Conservation (phyloP, 1,284 basidiomycete genomes). For the Trichosporon ovoides region DNA sequence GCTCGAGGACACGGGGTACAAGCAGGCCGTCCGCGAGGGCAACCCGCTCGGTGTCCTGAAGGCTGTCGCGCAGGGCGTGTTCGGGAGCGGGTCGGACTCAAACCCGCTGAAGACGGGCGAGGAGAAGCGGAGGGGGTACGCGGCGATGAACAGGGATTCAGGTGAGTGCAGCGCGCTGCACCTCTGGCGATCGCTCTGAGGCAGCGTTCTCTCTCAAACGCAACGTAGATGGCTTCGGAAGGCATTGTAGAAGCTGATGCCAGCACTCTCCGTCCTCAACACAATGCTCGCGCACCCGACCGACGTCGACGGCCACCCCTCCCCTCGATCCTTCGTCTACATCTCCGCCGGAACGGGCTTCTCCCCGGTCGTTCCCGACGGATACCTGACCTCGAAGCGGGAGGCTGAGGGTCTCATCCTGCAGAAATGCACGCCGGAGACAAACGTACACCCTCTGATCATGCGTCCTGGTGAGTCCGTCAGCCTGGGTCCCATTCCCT, state of each 20-base stretch:
- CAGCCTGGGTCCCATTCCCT: neutral
- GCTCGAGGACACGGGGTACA: constrained; percentile 77
- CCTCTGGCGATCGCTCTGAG: too few species aligned
- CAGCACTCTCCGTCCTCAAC: constrained; percentile 69
- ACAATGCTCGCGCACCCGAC: constrained; percentile 54
- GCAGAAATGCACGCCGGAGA: neutral
- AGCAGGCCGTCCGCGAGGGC: constrained; percentile 60
- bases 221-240: constrained; percentile 4
- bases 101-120: constrained; percentile 61
- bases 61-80: constrained; percentile 46
- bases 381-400: constrained; percentile 85
- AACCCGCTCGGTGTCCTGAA: constrained; percentile 57
- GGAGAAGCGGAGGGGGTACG: constrained; percentile 57
- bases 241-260: constrained; percentile 9
- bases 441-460: constrained; percentile 56
- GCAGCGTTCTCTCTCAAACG: too few species aligned
- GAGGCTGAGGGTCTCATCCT: constrained; percentile 61
- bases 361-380: constrained; percentile 72
- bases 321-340: constrained; percentile 67
- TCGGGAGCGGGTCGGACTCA: constrained; percentile 41
- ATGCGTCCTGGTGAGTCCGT: constrained; percentile 70
- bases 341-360: constrained; percentile 92
- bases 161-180: constrained; percentile 55
- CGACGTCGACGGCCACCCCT: constrained; percentile 11
- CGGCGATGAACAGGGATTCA: constrained; percentile 80